Conservation (phyloP, 257 asterid genomes). For the Thymus quinquecostatus region DNA sequence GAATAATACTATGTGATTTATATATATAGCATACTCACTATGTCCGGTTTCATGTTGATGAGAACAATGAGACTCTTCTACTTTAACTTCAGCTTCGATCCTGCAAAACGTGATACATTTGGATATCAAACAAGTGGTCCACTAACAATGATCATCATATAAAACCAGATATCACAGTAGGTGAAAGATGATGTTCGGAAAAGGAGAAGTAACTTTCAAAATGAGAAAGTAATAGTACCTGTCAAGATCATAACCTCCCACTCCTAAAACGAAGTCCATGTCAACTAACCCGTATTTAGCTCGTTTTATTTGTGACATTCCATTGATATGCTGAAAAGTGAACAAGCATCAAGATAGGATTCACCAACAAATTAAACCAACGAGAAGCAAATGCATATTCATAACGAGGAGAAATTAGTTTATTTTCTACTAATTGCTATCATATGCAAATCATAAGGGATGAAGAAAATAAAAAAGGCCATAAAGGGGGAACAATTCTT, state of each 20-base stretch:
- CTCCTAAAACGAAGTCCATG: constrained; percentile 95
- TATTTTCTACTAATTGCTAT: constrained; percentile 13
- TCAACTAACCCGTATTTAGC: constrained; percentile 82
- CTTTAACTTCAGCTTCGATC: constrained; percentile 71
- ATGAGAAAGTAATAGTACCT: constrained; percentile 47
- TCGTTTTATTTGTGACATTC: constrained; percentile 76
- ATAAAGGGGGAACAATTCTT: background rate
- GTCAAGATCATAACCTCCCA: constrained; percentile 98
- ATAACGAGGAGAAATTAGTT: background rate
- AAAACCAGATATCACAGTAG: constrained; percentile 9
- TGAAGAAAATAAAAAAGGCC: background rate
- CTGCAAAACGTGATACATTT: constrained; percentile 48
- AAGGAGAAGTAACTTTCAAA: background rate
- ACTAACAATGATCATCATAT: constrained; percentile 8
- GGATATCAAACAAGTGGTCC: constrained; percentile 15
- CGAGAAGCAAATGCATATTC: background rate
- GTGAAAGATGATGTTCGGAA: background rate
- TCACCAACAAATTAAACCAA: background rate
- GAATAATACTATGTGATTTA: constrained; percentile 3
- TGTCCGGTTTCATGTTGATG: constrained; percentile 70
- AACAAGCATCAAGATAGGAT: constrained; percentile 14
- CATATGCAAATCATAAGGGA: background rate
- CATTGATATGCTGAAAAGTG: constrained; percentile 73
- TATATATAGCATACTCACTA: constrained; percentile 42
- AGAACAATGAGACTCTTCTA: constrained; percentile 66